Base-by-base conservation (phyloP, 441 rosid genomes). In the Metrosideros polymorpha region DNA sequence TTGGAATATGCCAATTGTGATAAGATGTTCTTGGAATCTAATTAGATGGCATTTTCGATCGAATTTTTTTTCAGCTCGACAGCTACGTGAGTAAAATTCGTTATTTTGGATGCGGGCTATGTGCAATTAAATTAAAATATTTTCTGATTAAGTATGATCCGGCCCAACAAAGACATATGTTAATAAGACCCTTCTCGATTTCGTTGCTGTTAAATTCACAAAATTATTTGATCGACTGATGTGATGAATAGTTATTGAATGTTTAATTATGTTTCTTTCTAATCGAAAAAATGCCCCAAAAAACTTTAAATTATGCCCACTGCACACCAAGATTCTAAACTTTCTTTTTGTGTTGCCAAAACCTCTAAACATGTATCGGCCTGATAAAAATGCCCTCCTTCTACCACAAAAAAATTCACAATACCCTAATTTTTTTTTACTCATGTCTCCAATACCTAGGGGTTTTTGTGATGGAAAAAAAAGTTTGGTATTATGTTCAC, bases 201-300 rank as follows among this genome's bases (percentile, higher is more conserved):
- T 54, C 22, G 10, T 54, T 25, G 12, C 12, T 6, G 3, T 55
- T 5, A n/a, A 3, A 55, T 12, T 27, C 9, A 29, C 14, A 13
- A 1, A 59, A n/a, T 6, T 59, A n/a, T 59, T 7, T 14, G 6
- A 14, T 15, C 0, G 0, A 56, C 6, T n/a, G 66, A 57, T n/a
- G 18, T 1, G 9, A 13, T 0, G 4, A 4, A 14, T 59, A 1
- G 0, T 59, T 14, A 29, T 29, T 14, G 10, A 3, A 17, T 29
- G 9, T 15, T 59, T 59, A 7, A 3, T 15, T 61, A 15, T 6
- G 9, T 32, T 61, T 18, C 4, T 59, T 59, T 6, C 14, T 3
- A 59, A 1, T 4, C 2, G 1, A 0, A 5, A 59, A 19, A 32
- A 5, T 9, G 3, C 25, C 25, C 8, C 7, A 3, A 5, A 32